Evolutionary conservation across 345 rosid genomes (phyloP), one percentile per base, ranked within the genome.

Genomic region (Eucalyptus melliodora): DNA sequence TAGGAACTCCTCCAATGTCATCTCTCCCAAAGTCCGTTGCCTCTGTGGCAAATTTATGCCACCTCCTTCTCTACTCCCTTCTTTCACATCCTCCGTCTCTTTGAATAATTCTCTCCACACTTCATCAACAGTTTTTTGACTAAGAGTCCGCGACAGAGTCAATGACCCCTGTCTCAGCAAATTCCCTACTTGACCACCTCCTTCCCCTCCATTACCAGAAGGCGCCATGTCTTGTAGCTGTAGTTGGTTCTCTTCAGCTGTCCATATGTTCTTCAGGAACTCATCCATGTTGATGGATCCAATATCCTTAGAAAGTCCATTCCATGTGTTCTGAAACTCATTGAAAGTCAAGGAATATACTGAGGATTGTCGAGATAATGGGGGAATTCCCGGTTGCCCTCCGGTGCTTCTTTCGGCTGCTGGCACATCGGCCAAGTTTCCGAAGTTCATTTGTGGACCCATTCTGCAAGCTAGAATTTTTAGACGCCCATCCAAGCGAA

Each of bases 281-380:
- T 98, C 99, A 80, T 98, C 99, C 98, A 98, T 98, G 92, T 98
- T 98, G 97, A 98, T 96, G 16, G 99, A 98, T 51, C 99, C 99
- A 34, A 97, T 94, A 90, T 98, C 99, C 94, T 95, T 98, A 11
- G 97, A 96, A 10, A 94, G 88, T 44, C 97, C 99, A 80, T 96
- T 94, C 89, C 94, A 90, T 12, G 97, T 94, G 94, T 87, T 96
- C 88, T 97, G 99, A 51, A 98, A 92, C 94, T 96, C 99, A 87
- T 96, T 99, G 80, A 98, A 95, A 17, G 99, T 98, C 86, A 96
- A 91, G 16, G 99, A 94, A 87, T 96, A 98, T 67, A 98, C 89
- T 5, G 99, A 98, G 23, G 97, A 49, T 93, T 97, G 98, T 51
- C 99, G 92, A 53, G 94, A 90, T 95, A 98, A 92, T 27, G 94